phyloP scores from a whole-genome alignment of 2,329 filamentous ascomycete genomes.

The Neonectria magnoliae region DNA sequence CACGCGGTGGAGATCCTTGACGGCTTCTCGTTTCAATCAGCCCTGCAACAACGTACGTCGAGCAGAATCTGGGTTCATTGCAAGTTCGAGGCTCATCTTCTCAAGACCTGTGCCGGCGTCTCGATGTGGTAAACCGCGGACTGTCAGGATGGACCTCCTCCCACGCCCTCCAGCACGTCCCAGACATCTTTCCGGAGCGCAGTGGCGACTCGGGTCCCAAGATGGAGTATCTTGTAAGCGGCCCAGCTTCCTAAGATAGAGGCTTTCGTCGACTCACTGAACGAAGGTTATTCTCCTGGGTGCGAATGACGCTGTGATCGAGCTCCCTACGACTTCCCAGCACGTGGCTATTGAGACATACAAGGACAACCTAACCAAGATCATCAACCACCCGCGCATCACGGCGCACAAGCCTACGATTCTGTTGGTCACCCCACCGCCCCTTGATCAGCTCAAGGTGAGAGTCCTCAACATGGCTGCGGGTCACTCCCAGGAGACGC shows the following conservation, averaged over 20 bases:
- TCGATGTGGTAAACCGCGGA: slow-evolving; percentile 90
- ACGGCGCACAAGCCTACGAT: slow-evolving; percentile 76
- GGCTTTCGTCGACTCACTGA: slow-evolving; percentile 31
- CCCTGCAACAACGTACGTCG: slow-evolving; percentile 72
- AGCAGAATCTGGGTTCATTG: not conserved
- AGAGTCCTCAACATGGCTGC: slow-evolving; percentile 57
- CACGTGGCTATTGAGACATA: slow-evolving; percentile 82
- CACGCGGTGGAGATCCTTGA: slow-evolving; percentile 66
- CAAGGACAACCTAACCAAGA: slow-evolving; percentile 74
- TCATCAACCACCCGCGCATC: slow-evolving; percentile 78
- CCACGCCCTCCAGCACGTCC: slow-evolving; percentile 75
- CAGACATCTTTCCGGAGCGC: slow-evolving; percentile 76
- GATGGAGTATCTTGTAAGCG: slow-evolving; percentile 73
- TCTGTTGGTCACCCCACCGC: slow-evolving; percentile 83
- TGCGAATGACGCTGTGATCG: slow-evolving; percentile 86
- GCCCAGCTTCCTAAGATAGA: not conserved
- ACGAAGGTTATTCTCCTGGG: slow-evolving; percentile 81
- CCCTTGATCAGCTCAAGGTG: slow-evolving; percentile 79
- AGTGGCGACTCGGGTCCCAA: slow-evolving; percentile 61
- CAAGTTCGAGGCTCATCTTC: not conserved
- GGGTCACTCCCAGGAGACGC: slow-evolving; percentile 56
- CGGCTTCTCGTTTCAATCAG: slow-evolving; percentile 80
- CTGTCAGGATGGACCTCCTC: slow-evolving; percentile 87
- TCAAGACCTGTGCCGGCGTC: slow-evolving; percentile 76
- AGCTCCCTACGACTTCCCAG: slow-evolving; percentile 71